phyloP scores from a whole-genome alignment of 2,329 filamentous ascomycete species.

The Hymenoscyphus infarciens region DNA sequence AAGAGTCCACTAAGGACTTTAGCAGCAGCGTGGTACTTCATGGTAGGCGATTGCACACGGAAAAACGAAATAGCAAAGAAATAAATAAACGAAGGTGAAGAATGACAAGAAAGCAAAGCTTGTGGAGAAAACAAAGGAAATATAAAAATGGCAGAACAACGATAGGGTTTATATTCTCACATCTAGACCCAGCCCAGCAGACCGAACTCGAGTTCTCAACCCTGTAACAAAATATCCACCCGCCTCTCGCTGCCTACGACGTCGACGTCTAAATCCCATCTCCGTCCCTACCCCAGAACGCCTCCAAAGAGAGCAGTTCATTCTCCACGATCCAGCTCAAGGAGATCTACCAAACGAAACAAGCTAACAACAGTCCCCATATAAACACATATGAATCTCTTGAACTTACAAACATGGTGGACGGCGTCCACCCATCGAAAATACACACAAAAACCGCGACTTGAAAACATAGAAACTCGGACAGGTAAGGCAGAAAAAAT shows the following conservation, averaged over 20 bases:
- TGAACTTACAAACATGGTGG: too few relatives aligned
- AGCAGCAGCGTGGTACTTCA: neutral
- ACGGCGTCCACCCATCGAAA: too few relatives aligned
- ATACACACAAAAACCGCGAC: too few relatives aligned
- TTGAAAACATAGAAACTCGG: too few relatives aligned
- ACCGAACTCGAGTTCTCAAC: neutral
- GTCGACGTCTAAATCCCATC: neutral
- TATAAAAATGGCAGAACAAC: neutral
- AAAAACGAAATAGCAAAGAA: neutral
- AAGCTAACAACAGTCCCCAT: neutral
- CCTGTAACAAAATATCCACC: neutral
- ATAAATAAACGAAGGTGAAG: conserved; percentile 1
- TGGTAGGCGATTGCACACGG: too few relatives aligned
- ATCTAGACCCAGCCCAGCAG: neutral
- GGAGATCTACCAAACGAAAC: neutral
- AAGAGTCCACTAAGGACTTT: neutral
- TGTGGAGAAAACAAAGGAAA: neutral
- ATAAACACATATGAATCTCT: too few relatives aligned
- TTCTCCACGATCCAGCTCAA: neutral
- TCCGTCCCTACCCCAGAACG: neutral
- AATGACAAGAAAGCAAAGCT: neutral
- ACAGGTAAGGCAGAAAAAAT: too few relatives aligned
- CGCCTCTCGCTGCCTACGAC: neutral
- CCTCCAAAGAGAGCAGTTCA: neutral
- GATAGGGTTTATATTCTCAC: neutral